phyloP scores from a whole-genome alignment of 805 yeast species.

The Suhomyces pyralidae region DNA sequence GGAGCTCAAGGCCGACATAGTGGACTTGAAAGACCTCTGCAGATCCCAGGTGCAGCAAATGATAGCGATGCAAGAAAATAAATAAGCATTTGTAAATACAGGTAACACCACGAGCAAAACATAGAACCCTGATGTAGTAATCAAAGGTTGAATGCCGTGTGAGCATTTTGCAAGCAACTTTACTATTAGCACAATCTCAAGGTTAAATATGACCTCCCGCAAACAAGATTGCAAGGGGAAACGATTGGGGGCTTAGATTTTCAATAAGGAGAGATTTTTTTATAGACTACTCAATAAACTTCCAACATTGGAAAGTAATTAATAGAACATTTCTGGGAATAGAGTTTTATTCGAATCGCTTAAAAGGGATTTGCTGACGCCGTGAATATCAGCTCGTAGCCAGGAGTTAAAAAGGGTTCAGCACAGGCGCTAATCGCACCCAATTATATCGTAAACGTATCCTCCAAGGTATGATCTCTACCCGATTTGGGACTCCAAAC shows the following conservation, averaged over 20 bases:
- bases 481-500: background rate
- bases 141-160: background rate
- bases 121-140: background rate
- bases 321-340: background rate
- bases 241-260: background rate
- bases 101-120: background rate
- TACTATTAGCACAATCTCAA: background rate
- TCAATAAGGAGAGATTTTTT: background rate
- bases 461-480: background rate
- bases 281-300: background rate
- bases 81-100: background rate
- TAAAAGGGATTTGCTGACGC: background rate
- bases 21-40: slow-evolving; percentile 82
- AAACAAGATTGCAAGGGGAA: background rate
- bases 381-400: background rate
- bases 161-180: background rate
- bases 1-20: slow-evolving; percentile 84
- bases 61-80: slow-evolving; percentile 32
- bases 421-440: background rate
- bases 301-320: background rate
- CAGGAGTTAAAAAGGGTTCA: background rate
- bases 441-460: background rate
- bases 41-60: slow-evolving; percentile 83
- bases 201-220: background rate
- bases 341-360: background rate